A percentile compares a stretch with the other conserved stretches of the same genome.
phyloP scores from a whole-genome alignment of 2,329 filamentous ascomycete species.

The Sclerotiophoma versabilis region DNA sequence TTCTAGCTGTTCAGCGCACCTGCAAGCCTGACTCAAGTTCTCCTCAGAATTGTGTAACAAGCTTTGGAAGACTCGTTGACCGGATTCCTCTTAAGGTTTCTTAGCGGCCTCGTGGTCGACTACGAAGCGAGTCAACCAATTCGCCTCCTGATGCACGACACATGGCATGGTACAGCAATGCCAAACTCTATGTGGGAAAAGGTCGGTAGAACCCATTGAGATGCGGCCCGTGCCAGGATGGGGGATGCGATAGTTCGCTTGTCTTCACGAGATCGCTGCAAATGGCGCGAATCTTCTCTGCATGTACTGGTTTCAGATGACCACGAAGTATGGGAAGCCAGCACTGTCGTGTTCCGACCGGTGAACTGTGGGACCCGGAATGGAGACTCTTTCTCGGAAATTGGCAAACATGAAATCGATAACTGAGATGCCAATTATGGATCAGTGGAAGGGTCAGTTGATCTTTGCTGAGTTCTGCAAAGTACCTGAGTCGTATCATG shows the following conservation, averaged over 20 bases:
- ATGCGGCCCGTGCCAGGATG: constrained; percentile 17
- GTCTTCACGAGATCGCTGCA: constrained; percentile 8
- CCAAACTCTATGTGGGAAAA: constrained; percentile 19
- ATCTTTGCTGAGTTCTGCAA: neutral
- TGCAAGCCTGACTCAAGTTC: constrained; percentile 7
- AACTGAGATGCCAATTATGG: constrained; percentile 22
- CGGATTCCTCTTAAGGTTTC: constrained; percentile 22
- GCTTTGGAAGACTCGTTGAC: constrained; percentile 5
- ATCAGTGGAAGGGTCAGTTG: neutral
- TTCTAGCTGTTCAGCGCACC: constrained; percentile 24
- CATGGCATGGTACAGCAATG: constrained; percentile 24
- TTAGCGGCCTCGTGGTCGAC: constrained; percentile 23
- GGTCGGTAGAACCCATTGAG: constrained; percentile 17
- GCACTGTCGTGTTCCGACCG: constrained; percentile 14
- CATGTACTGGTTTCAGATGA: constrained; percentile 13
- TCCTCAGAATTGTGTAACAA: constrained; percentile 5
- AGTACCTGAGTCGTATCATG: constrained; percentile 1
- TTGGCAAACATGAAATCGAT: constrained; percentile 25
- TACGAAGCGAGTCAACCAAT: constrained; percentile 23
- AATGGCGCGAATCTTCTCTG: constrained; percentile 12
- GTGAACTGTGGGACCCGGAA: constrained; percentile 13
- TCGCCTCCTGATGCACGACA: constrained; percentile 26
- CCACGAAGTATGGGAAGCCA: constrained; percentile 6
- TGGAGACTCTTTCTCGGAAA: constrained; percentile 15
- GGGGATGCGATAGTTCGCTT: constrained; percentile 14